Evolutionary conservation across 768 basidiomycete genomes (phyloP).

Genomic region (Tylopilus sp.): DNA sequence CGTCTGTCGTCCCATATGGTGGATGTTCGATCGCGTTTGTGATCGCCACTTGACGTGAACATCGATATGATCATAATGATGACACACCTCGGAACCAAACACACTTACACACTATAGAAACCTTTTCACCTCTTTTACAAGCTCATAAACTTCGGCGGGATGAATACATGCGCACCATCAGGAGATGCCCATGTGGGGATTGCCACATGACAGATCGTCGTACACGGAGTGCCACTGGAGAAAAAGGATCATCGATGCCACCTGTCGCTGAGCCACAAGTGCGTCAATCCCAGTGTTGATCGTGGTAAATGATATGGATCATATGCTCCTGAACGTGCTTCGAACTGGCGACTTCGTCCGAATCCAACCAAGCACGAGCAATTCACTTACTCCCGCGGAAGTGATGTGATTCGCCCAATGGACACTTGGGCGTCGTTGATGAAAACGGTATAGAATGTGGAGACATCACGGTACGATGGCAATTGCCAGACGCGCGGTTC

Average conservation of each 20-base stretch:
- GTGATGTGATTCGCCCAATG: too few species aligned
- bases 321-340: not conserved
- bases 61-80: not conserved
- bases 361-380: too few species aligned
- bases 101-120: not conserved
- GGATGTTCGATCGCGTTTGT: not conserved
- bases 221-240: not conserved
- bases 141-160: too few species aligned
- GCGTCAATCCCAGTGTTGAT: not conserved
- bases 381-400: too few species aligned
- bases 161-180: too few species aligned
- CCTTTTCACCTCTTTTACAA: too few species aligned
- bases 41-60: not conserved
- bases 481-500: not conserved
- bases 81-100: not conserved
- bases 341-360: not conserved
- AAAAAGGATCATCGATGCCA: not conserved
- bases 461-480: not conserved
- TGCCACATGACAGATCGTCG: conserved; percentile 9
- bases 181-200: too few species aligned
- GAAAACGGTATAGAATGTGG: not conserved
- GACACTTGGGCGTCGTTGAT: too few species aligned
- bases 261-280: not conserved
- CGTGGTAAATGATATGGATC: not conserved
- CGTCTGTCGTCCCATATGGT: not conserved